Conservation (phyloP, 2,329 filamentous ascomycete species). For the Cadophora gregata region DNA sequence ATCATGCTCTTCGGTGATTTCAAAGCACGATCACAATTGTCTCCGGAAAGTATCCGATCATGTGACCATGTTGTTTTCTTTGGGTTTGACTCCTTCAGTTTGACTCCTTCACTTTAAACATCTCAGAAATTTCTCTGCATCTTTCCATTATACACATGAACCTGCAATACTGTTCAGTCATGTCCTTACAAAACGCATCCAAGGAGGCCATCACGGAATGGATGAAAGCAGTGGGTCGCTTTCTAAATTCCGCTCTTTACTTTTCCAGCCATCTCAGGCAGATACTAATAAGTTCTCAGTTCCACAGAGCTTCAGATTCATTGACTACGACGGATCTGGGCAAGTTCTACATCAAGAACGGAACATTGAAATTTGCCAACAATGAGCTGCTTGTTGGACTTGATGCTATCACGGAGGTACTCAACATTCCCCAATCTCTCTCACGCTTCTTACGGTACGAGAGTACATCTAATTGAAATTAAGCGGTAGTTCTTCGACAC, state of each 20-base stretch:
- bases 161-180: not conserved
- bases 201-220: constrained; percentile 9
- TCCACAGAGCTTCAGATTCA: constrained; percentile 17
- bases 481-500: constrained; percentile 23
- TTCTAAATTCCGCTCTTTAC: not conserved
- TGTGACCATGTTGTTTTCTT: no score
- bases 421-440: not conserved
- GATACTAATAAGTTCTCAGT: constrained; percentile 7
- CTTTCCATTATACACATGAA: not conserved
- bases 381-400: constrained; percentile 15
- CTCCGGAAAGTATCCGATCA: constrained; percentile 25
- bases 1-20: constrained; percentile 8
- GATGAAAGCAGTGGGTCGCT: constrained; percentile 20
- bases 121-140: not conserved
- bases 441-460: not conserved
- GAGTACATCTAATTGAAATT: not conserved
- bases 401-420: constrained; percentile 15
- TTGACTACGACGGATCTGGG: constrained; percentile 21
- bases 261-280: no score
- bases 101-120: not conserved
- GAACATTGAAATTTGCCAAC: constrained; percentile 22
- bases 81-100: no score
- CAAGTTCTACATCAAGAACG: constrained; percentile 27
- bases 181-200: constrained; percentile 12
- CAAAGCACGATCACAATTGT: constrained; percentile 10